Evolutionary conservation across 805 yeast species (phyloP).

Genomic region (Starmerella etchellsii): DNA sequence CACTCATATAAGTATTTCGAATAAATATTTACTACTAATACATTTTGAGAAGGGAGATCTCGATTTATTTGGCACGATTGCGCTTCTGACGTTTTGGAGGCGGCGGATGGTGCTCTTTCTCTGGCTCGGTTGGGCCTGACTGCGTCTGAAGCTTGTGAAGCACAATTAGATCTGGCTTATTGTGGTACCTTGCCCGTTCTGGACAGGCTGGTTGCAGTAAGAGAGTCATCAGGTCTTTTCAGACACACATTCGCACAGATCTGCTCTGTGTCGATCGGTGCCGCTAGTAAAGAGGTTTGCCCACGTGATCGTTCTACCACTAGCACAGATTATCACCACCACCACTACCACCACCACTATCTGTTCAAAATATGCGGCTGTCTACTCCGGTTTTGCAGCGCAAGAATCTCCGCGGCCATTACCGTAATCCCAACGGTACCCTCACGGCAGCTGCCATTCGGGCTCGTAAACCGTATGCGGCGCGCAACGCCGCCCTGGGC

Average conservation of each 20-base stretch:
- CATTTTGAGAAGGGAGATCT: no score
- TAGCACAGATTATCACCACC: no score
- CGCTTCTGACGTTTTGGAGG: conserved; percentile 1
- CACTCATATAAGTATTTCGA: conserved; percentile 81
- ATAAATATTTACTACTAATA: background rate
- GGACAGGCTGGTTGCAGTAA: conserved; percentile 16
- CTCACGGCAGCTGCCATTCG: conserved; percentile 91
- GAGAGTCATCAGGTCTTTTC: no score
- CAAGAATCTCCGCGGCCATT: conserved; percentile 14
- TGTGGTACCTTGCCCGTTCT: conserved; percentile 1
- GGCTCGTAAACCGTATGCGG: conserved; percentile 78
- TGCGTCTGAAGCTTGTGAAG: conserved; percentile 11
- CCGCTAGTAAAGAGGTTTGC: no score
- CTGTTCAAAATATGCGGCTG: conserved; percentile 3
- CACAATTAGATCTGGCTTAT: conserved; percentile 8
- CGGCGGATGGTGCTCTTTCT: background rate
- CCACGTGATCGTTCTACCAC: no score
- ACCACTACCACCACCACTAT: no score
- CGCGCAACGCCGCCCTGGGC: conserved; percentile 57
- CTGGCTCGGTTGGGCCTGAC: background rate
- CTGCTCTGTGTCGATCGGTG: no score
- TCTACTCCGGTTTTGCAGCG: conserved; percentile 3
- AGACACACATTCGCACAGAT: no score
- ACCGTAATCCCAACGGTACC: conserved; percentile 60
- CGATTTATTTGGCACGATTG: background rate